phyloP scores from a whole-genome alignment of 306 rosid genomes.

The Castanea sativa region DNA sequence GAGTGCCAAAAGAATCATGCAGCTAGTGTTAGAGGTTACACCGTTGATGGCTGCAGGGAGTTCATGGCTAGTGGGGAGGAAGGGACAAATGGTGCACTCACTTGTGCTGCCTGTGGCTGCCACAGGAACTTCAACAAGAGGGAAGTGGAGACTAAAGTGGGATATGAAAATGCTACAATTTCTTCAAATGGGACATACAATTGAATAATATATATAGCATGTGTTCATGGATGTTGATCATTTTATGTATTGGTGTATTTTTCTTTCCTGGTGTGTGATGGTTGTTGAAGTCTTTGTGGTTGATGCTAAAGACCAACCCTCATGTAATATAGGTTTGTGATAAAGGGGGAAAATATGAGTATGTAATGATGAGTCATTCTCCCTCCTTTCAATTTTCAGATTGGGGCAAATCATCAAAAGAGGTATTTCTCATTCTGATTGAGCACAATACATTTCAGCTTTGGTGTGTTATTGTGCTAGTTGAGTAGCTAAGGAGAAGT shows the following conservation, averaged over 20 bases:
- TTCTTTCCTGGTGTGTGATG: conserved; percentile 17
- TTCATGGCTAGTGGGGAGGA: conserved; percentile 80
- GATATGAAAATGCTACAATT: conserved; percentile 49
- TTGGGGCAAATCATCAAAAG: background rate
- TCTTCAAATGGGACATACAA: conserved; percentile 38
- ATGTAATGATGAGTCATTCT: background rate
- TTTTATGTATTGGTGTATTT: conserved; percentile 4
- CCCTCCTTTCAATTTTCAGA: background rate
- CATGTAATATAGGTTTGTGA: background rate
- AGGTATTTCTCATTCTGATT: background rate
- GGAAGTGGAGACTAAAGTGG: conserved; percentile 51
- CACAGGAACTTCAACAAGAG: conserved; percentile 84
- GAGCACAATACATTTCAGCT: background rate
- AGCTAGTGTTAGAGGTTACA: conserved; percentile 78
- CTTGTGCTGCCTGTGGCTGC: conserved; percentile 93
- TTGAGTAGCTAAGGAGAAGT: background rate
- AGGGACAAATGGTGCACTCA: conserved; percentile 53
- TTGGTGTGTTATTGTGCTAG: background rate
- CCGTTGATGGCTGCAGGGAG: conserved; percentile 92
- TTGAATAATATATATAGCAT: background rate
- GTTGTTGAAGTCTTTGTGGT: background rate
- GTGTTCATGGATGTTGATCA: background rate
- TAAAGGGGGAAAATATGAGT: background rate
- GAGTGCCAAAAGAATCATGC: conserved; percentile 98
- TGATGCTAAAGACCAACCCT: background rate